Conservation (phyloP, 1,284 basidiomycete species). For the Rhizoctonia solani region DNA sequence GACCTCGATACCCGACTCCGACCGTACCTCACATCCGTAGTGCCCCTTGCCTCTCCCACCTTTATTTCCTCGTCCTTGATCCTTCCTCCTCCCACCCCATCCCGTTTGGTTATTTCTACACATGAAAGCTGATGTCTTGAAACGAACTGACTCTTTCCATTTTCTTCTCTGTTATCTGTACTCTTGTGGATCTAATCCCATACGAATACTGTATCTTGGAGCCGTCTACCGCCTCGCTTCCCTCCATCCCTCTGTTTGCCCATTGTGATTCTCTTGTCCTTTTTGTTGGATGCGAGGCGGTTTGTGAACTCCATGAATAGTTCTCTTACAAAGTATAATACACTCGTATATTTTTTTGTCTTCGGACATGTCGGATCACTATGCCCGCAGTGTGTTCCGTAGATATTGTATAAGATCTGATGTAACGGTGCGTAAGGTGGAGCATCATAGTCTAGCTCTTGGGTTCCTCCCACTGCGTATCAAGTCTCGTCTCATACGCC, state of each 20-base stretch:
- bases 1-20: slow-evolving; percentile 1
- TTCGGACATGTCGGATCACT: not conserved
- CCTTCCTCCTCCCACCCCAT: not conserved
- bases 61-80: not conserved
- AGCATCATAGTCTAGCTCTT: too few species aligned
- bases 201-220: not conserved
- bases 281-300: not conserved
- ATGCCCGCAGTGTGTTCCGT: not conserved
- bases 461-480: too few species aligned
- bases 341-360: not conserved
- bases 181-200: not conserved
- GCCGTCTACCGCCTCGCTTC: too few species aligned
- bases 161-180: not conserved
- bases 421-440: too few species aligned
- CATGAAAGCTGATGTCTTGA: not conserved
- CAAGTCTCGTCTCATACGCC: too few species aligned
- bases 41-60: too few species aligned
- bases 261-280: not conserved
- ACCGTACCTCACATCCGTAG: not conserved
- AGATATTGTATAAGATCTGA: too few species aligned
- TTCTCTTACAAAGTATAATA: slow-evolving; percentile 2
- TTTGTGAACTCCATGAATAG: not conserved
- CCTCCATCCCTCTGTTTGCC: too few species aligned
- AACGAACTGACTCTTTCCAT: not conserved
- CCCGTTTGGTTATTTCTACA: not conserved